Base-by-base conservation (phyloP, 805 yeast species). In the Danielia reshetovae region DNA sequence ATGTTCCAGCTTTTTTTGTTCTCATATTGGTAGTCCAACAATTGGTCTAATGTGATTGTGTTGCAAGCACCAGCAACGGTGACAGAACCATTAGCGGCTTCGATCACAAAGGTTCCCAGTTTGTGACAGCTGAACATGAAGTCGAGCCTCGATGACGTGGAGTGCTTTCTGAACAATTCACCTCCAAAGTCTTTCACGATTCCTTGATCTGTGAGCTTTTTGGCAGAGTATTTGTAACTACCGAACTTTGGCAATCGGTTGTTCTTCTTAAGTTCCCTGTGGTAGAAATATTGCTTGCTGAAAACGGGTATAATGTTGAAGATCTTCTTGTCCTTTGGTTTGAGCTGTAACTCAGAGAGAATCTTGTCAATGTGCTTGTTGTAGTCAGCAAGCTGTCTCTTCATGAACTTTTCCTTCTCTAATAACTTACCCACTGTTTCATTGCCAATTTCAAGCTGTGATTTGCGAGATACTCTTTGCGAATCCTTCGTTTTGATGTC, bases 201-300 rank as follows among this genome's bases (percentile, higher is more conserved):
- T 0, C 84, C 81, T 43, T 75, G 81, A 38, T 88, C 96, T 51
- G 75, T 66, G 24, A 90, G 69, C 49, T 79, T 81, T 45, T 82
- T 81, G 4, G 86, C 81, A 0, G 86, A 74, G 62, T 85, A 85
- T 54, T 79, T 79, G 64, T 75, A 83, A 2, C 85, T 77, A 3
- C 95, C 95, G 57, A 80, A 85, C 52, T 74, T 75, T 1, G 90
- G 86, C 25, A 81, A 58, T 30, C 81, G 68, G 23, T 87, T 86
- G 13, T 70, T 58, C 60, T 73, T 77, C 50, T 78, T 78, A 46
- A 85, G 61, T 43, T 80, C 85, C 21, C 88, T 63, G 54, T 79
- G 83, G 51, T 83, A 81, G 60, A 81, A 81, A 56, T 79, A 82
- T 47, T 85, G 90, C 52, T 76, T 85, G 34, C 83, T 79, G 66